Evolutionary conservation across 2,329 filamentous ascomycete species (phyloP), one percentile per base, ranked within the genome.

Genomic region (Hymenoscyphus fraxineus): DNA sequence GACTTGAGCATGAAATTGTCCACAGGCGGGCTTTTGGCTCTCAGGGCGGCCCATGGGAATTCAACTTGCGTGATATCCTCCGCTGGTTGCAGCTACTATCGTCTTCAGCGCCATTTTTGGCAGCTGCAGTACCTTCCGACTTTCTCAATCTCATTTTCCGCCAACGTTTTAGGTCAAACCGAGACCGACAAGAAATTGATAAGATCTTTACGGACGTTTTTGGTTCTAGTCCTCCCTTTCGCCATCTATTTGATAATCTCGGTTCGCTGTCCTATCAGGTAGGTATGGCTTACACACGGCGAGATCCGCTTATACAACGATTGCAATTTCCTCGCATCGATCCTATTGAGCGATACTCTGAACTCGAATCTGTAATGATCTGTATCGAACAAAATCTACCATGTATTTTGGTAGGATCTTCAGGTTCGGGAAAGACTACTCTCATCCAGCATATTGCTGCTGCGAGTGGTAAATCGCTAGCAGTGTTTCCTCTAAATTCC

Each of bases 61-160:
- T 97, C 75, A 99, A 97, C 73, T 80, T 99, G 68, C 89, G 93
- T 76, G 94, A 98, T 76, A 91, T 92, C 2, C 85, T 95, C 63
- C 85, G 94, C 66, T 98, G 94, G 94, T 79, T 97, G 58, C 85
- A 90, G 69, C 78, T 98, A 15, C 80, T 91, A 39, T 83, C 84
- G 12, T 85, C 85, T 0, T 75, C 82, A 0, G 82, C 88, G 55
- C 81, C 86, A 4, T 78, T 92, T 15, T 79, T 93, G 19, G 78
- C 82, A 32, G 83, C 84, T 32, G 85, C 85, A 1, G 80, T 79
- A 39, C 82, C 86, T 7, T 82, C 85, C 59, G 90, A 96, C 74
- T 96, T 96, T 76, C 81, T 96, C 16, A 85, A 92, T 66, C 84
- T 95, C 16, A 83, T 97, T 58, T 91, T 98, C 67, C 83, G 86